phyloP scores from a whole-genome alignment of 139 green algal genomes.

The Picochlorum sp. region DNA sequence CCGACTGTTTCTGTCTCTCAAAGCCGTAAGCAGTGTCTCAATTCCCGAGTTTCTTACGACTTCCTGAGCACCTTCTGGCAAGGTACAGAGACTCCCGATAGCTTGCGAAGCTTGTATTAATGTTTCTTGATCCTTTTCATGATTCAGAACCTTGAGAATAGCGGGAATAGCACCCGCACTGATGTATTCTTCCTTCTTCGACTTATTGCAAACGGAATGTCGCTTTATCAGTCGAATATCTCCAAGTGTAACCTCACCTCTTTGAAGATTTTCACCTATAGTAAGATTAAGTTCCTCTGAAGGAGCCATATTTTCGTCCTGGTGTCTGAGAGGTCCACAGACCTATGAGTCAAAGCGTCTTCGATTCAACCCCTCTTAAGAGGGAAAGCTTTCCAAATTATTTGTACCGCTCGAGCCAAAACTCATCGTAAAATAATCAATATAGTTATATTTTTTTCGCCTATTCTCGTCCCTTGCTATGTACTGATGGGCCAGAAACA shows the following conservation, averaged over 20 bases:
- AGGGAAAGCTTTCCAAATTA: too few species aligned
- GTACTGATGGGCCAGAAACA: too few species aligned
- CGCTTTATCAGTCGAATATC: not conserved
- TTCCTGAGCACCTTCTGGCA: not conserved
- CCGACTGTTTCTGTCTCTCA: not conserved
- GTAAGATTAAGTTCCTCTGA: too few species aligned
- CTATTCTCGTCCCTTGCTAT: too few species aligned
- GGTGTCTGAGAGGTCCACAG: too few species aligned
- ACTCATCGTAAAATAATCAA: too few species aligned
- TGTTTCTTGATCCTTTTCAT: not conserved
- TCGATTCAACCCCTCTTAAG: too few species aligned
- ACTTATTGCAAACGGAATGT: not conserved
- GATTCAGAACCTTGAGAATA: not conserved
- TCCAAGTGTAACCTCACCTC: not conserved
- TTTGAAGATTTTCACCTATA: too few species aligned
- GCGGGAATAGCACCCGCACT: not conserved
- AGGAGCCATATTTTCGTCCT: too few species aligned
- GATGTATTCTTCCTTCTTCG: not conserved
- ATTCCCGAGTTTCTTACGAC: not conserved
- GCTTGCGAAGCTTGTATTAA: not conserved
- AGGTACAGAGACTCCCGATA: not conserved
- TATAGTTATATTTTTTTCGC: too few species aligned
- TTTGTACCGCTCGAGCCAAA: too few species aligned
- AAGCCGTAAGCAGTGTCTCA: not conserved
- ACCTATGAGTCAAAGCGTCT: too few species aligned